Base-by-base conservation (phyloP, 228 moss, liverwort and hornwort species). In the Sphagnum magellanicum region DNA sequence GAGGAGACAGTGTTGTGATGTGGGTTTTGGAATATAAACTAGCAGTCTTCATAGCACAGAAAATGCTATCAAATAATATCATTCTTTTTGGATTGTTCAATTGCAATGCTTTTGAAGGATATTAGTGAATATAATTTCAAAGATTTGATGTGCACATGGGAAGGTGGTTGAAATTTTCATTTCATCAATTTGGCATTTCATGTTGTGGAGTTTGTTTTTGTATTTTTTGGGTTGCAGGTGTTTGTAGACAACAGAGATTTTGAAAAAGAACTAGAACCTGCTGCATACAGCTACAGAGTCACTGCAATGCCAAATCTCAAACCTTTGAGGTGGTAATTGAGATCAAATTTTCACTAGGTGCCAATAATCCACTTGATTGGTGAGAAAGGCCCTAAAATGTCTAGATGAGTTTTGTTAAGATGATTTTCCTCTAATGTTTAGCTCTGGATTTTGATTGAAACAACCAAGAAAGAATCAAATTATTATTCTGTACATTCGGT, bases 241-340 rank as follows among this genome's bases (percentile, higher is more conserved):
- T 93, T 93, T 72, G 93, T 93, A 63, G 93, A 93, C 75, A 93
- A 93, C 50, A 51, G 15, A 8, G 93, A 93, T 72, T 89, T 93
- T 57, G 74, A 83, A 0, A 89, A 84, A 79, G 91, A 93, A 77
- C 74, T 93, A 63, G 91, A 93, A 32, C 80, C 89, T 57, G 81
- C 79, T 67, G 66, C 79, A 59, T 83, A 77, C 57, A 51, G 58
- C 32, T 71, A 50, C 59, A 14, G 16, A 60, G 49, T 69, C 49
- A 49, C 17, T n/a, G 8, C 59, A 14, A 69, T 16, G 49, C 16
- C 50, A 8, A 67, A 17, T 32, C 10, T 55, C 32, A 32, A 32
- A 32, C 32, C 32, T 32, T 32, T 32, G 3, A 32, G 1, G 32
- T 1, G 32, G 3, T 32, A 32, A 32, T 32, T 32, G 32, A 32